Evolutionary conservation across 2,329 filamentous ascomycete genomes (phyloP).

Genomic region (Neocucurbitaria cava): DNA sequence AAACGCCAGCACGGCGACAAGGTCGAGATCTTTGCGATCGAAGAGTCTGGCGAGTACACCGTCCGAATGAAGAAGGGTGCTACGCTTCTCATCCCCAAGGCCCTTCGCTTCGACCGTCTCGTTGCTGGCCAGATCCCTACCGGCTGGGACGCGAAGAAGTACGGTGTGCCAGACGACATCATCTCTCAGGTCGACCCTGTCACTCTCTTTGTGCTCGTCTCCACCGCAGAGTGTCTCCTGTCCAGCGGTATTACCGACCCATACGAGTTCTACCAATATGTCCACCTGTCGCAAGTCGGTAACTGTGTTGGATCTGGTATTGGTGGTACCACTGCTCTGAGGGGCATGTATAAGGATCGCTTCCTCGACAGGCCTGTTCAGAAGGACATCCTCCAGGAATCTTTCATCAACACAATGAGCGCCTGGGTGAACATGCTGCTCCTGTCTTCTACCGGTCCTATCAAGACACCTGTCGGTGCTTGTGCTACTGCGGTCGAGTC

Average conservation of each 20-base stretch:
- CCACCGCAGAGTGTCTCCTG: slow-evolving; percentile 88
- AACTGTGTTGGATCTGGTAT: slow-evolving; percentile 99
- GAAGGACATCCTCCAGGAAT: slow-evolving; percentile 98
- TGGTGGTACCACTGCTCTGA: slow-evolving; percentile 88
- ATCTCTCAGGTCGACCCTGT: slow-evolving; percentile 97
- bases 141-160: slow-evolving; percentile 95
- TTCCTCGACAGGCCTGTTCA: slow-evolving; percentile 97
- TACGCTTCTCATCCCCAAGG: slow-evolving; percentile 94
- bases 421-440: slow-evolving; percentile 99
- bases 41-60: slow-evolving; percentile 91
- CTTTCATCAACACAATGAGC: slow-evolving; percentile 99
- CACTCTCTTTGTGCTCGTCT: slow-evolving; percentile 92
- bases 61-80: slow-evolving; percentile 96
- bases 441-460: slow-evolving; percentile 93
- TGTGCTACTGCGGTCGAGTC: slow-evolving; percentile 98
- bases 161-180: slow-evolving; percentile 96
- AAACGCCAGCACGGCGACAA: slow-evolving; percentile 96
- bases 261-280: slow-evolving; percentile 99
- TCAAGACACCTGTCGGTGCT: slow-evolving; percentile 97
- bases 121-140: slow-evolving; percentile 97
- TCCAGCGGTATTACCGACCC: slow-evolving; percentile 96
- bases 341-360: slow-evolving; percentile 98
- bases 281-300: slow-evolving; percentile 95
- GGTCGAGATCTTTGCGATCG: slow-evolving; percentile 95
- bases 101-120: slow-evolving; percentile 93